Evolutionary conservation across 2,329 filamentous ascomycete genomes (phyloP).

Genomic region (Sodiomyces alkalinus): DNA sequence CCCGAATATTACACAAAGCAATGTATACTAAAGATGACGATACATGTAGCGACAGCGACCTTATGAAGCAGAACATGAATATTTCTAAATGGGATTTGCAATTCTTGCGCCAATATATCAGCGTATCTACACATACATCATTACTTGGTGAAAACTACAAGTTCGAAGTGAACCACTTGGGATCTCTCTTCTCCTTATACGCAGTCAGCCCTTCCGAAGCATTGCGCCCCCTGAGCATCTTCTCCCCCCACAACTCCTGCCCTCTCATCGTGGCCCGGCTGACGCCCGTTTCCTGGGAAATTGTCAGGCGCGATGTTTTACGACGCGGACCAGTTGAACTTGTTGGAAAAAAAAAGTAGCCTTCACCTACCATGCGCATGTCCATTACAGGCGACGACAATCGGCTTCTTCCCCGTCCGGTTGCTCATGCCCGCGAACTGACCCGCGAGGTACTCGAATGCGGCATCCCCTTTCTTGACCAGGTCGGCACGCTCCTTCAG

Average conservation of each 20-base stretch:
- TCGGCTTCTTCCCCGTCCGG: slow-evolving; percentile 17
- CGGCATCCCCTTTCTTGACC: slow-evolving; percentile 13
- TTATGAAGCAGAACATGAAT: too few relatives aligned
- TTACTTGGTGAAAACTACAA: too few relatives aligned
- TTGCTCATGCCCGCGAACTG: slow-evolving; percentile 19
- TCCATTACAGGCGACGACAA: slow-evolving; percentile 16
- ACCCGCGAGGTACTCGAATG: slow-evolving; percentile 17
- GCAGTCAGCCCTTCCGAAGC: slow-evolving; percentile 13
- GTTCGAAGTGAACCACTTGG: slow-evolving; percentile 15
- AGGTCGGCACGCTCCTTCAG: slow-evolving; percentile 28
- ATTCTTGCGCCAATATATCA: too few relatives aligned
- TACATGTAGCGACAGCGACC: too few relatives aligned
- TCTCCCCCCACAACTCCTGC: slow-evolving; percentile 15
- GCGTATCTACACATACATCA: too few relatives aligned
- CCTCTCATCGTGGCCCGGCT: slow-evolving; percentile 18
- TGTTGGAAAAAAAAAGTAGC: too few relatives aligned
- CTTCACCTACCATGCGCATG: slow-evolving; percentile 17
- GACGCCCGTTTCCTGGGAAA: slow-evolving; percentile 18
- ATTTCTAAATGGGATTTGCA: too few relatives aligned
- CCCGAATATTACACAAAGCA: too few relatives aligned
- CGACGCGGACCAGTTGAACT: too few relatives aligned
- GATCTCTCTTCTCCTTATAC: slow-evolving; percentile 16
- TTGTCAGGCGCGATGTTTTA: too few relatives aligned
- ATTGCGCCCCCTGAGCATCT: slow-evolving; percentile 15
- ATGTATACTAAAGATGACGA: too few relatives aligned